These are phyloP conservation scores for Alternaria postmessia DNA, from an alignment of 2,329 filamentous ascomycete genomes.

Conservation along the genomic window DNA sequence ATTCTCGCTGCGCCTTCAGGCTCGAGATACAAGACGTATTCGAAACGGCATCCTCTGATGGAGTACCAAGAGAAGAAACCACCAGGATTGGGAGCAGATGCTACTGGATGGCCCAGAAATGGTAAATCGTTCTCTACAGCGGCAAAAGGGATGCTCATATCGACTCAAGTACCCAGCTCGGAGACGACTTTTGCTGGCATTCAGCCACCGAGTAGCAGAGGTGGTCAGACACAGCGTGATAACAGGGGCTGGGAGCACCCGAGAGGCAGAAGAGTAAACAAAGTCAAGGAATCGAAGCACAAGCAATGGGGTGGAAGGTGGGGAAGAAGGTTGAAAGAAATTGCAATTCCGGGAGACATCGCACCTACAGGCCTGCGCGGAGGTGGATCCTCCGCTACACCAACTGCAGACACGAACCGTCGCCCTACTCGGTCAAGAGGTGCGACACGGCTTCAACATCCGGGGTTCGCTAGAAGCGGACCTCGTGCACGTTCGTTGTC, in stretches of 20 bases:
- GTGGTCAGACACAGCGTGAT: background rate
- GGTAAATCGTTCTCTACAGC: background rate
- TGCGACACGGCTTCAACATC: background rate
- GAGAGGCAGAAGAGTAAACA: background rate
- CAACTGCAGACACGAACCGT: background rate
- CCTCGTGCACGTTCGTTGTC: background rate
- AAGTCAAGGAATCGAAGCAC: background rate
- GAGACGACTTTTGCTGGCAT: background rate
- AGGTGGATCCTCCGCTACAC: background rate
- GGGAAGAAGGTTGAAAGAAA: background rate
- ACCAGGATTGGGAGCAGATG: conserved; percentile 3
- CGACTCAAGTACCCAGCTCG: background rate
- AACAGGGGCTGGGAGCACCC: background rate
- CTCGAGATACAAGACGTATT: conserved; percentile 18
- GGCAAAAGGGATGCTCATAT: background rate
- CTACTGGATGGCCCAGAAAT: conserved; percentile 1
- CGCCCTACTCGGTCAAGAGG: background rate
- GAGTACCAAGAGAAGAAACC: background rate
- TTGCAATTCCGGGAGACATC: background rate
- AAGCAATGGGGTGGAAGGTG: background rate
- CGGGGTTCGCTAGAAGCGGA: background rate
- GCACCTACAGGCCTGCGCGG: background rate
- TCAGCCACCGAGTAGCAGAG: background rate
- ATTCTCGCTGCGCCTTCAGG: conserved; percentile 24
- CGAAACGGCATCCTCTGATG: conserved; percentile 7